A percentile compares a stretch with the other conserved stretches of the same genome.
Evolutionary conservation across 768 basidiomycete species (phyloP).

Genomic region (Vararia minispora): DNA sequence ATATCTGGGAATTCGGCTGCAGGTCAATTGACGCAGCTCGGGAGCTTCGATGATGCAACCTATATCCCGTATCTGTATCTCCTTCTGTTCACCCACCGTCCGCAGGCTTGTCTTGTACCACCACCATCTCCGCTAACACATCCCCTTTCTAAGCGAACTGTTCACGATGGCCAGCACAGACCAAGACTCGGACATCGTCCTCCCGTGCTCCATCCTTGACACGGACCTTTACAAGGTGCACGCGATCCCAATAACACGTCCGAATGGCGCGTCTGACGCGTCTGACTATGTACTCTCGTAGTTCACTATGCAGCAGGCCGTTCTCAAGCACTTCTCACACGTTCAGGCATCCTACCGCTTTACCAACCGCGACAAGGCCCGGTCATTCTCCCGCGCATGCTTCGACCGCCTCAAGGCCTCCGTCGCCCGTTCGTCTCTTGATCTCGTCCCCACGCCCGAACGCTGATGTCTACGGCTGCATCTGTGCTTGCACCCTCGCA

Average conservation of each 20-base stretch:
- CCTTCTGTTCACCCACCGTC: too few relatives aligned
- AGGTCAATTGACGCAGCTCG: too few relatives aligned
- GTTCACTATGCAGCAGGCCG: conserved; percentile 95
- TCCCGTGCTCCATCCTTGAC: conserved; percentile 61
- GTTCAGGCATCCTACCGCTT: conserved; percentile 66
- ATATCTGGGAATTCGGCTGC: too few relatives aligned
- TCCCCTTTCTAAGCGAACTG: not conserved
- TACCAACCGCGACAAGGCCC: conserved; percentile 60
- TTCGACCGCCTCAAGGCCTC: conserved; percentile 46
- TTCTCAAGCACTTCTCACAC: conserved; percentile 66
- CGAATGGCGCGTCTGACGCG: not conserved
- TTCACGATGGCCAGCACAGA: not conserved
- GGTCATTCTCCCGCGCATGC: conserved; percentile 55
- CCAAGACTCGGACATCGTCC: conserved; percentile 6
- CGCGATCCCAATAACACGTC: conserved; percentile 1
- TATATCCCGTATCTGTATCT: too few relatives aligned
- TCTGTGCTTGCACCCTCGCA: conserved; percentile 21
- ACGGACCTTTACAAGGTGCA: conserved; percentile 89
- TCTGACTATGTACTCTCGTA: conserved; percentile 19
- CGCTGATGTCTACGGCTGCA: not conserved
- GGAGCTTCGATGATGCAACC: too few relatives aligned
- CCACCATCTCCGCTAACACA: too few relatives aligned
- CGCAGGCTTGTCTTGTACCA: too few relatives aligned
- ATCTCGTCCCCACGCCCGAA: conserved; percentile 1
- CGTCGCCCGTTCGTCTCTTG: conserved; percentile 37